Evolutionary conservation across 2,329 filamentous ascomycete genomes (phyloP).

Genomic region (Epichloe brachyelytri): DNA sequence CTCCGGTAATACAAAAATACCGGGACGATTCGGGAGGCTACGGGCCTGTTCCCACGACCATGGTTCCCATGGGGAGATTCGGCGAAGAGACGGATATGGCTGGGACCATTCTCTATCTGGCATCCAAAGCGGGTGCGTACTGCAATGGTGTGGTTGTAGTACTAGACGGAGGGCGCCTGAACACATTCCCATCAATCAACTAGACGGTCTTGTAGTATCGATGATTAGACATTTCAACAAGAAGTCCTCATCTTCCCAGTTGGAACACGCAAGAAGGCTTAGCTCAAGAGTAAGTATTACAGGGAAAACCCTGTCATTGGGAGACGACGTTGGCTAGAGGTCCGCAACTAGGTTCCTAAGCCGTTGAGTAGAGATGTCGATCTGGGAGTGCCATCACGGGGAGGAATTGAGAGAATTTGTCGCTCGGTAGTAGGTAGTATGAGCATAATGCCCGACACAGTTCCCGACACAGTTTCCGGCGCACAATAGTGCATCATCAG

Average conservation of each 20-base stretch:
- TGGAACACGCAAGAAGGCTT: neutral
- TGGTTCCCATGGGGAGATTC: constrained; percentile 44
- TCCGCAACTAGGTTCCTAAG: too few relatives aligned
- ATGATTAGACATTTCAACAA: neutral
- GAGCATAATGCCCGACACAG: too few relatives aligned
- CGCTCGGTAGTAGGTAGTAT: too few relatives aligned
- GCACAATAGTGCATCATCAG: too few relatives aligned
- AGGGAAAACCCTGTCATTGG: too few relatives aligned
- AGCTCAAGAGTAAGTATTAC: neutral
- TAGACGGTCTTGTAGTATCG: constrained; percentile 14
- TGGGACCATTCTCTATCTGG: constrained; percentile 52
- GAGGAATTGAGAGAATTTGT: too few relatives aligned
- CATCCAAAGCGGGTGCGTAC: constrained; percentile 51
- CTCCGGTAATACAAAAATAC: constrained; percentile 28
- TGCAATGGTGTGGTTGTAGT: constrained; percentile 51
- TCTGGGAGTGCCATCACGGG: too few relatives aligned
- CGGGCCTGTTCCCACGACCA: constrained; percentile 24
- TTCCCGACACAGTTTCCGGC: too few relatives aligned
- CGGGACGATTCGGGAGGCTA: constrained; percentile 20
- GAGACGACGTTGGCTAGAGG: too few relatives aligned
- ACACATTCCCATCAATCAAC: constrained; percentile 41
- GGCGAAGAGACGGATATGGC: constrained; percentile 49
- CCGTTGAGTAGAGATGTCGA: too few relatives aligned
- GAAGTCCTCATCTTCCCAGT: neutral
- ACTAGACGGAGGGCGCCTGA: constrained; percentile 49